Base-by-base conservation (phyloP, 805 yeast genomes). In the Yamadazyma sp. region DNA sequence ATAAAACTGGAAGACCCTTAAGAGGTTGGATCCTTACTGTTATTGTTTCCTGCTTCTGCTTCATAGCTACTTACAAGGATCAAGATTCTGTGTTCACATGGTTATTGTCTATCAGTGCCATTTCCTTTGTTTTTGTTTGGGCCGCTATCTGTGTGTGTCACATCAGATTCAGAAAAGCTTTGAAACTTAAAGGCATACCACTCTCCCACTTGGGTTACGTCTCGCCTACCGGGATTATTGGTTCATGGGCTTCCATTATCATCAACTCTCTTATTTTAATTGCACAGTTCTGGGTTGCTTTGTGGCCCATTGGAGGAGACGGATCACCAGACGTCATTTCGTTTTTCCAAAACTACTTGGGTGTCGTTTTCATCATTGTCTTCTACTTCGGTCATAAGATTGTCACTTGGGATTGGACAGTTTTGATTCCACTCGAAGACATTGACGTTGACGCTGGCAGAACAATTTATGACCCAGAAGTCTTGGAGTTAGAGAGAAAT, bases 221-320 rank as follows among this genome's bases (percentile, higher is more conserved):
- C 21, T 54, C 70, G 3, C 58, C 65, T 17, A 70, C 73, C 7
- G 73, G 72, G 19, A 56, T 60, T 15, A 48, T 54, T 47, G 73
- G 73, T 9, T 66, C 72, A 4, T 52, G 49, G 35, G 64, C 62
- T 33, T 63, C 67, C 10, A 48, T 62, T 32, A 38, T 48, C 4
- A 55, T 60, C 50, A 60, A 57, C 45, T 30, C 47, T 10, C 55
- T 67, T 35, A 58, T 67, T 35, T 55, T 67, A 46, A 51, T 67
- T 38, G 70, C 67, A 16, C 72, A 67, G 48, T 67, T 67, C 50
- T 67, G 70, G 70, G 66, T 67, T 32, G 69, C 73, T 4, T 61
- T 67, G 39, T 67, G 45, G 56, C 73, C 73, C 6, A 45, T 57
- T 39, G 66, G 58, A 3, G 49, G 50, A 7, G 46, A 41, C 26